Evolutionary conservation across 2,329 filamentous ascomycete genomes (phyloP), one percentile per base, ranked within the genome.

Genomic region (Aspergillus oerlinghausenensis): DNA sequence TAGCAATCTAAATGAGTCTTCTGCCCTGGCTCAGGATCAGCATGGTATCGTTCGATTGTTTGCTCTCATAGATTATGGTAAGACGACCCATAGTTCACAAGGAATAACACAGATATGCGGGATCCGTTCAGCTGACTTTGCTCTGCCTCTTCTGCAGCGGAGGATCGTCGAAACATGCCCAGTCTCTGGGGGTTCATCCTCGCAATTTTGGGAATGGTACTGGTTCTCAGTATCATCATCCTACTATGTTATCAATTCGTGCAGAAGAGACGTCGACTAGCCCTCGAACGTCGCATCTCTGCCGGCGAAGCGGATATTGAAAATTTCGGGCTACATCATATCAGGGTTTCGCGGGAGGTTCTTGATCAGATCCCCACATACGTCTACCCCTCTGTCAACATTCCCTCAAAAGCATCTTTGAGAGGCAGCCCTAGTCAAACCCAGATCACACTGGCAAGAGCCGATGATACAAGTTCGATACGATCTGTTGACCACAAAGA

Each of bases 251-350:
- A 95, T 94, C 91, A 94, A 65, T 78, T 87, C 23, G 77, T 94
- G 29, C 90, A 96, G 70, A 83, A 85, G 38, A 82, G 84, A 50
- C 85, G 91, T 29, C 85, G 92, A 8, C 80, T 80, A 25, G 80
- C 80, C 1, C 77, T 97, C 10, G 84, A 85, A 51, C 82, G 84
- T 50, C 85, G 92, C 11, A 87, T 97, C 17, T 80, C 84, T 56
- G 81, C 80, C 7, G 92, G 93, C 52, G 89, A 96, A 64, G 86
- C 96, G 21, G 90, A 97, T 67, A 79, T 97, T 3, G 92, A 97
- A 73, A 86, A 85, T 2, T 81, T 96, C 63, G 92, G 92, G 1
- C 90, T 97, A 64, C 93, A 90, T 68, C 84, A 88, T 14, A 75
- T 96, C 25, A 90, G 84, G 2, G 89, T 97, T 0, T 91, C 93